Base-by-base conservation (phyloP, 768 basidiomycete species). In the Phylloporus sp. region DNA sequence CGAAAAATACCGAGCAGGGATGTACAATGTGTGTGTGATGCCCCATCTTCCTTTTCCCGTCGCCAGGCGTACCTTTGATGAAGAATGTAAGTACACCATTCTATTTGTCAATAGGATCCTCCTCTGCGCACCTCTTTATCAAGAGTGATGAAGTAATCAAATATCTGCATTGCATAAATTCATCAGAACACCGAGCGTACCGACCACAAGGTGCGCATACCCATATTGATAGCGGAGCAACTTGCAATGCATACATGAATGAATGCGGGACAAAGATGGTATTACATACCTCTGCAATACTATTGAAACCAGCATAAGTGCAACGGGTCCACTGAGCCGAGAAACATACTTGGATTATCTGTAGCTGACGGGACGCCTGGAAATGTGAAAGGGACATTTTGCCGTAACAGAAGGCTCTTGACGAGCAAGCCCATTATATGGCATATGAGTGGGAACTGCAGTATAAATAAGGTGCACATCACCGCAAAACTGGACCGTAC, bases 11-110 rank as follows among this genome's bases (percentile, higher is more conserved):
- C 54, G 52, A 20, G 54, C 43, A 28, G 41, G 41, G 27, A 54
- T 34, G 29, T 55, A 54, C 23, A 55, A 26, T n/a, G 47, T 15
- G 20, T 55, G 54, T 7, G 52, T 55, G 52, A 55, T 54, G 6
- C 54, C 46, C 54, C 52, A 55, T 20, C 24, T 22, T 11, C 36
- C 18, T 23, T 35, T 18, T 29, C 3, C 45, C 10, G 18, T 54
- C 29, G 54, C 20, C 46, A 55, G 20, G 24, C 23, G 27, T 32
- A 47, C 54, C 54, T 55, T 42, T 34, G 20, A 38, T 13, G 27
- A 9, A 7, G 22, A 34, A 6, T 9, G 15, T 34, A 16, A 45
- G 45, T 10, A 5, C 12, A 10, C 12, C 11, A 18, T 20, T 16
- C 13, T 34, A 15, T 40, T 12, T 9, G 12, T 24, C 2, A 13